Evolutionary conservation across 257 asterid species (phyloP).

Genomic region (Thymus quinquecostatus): DNA sequence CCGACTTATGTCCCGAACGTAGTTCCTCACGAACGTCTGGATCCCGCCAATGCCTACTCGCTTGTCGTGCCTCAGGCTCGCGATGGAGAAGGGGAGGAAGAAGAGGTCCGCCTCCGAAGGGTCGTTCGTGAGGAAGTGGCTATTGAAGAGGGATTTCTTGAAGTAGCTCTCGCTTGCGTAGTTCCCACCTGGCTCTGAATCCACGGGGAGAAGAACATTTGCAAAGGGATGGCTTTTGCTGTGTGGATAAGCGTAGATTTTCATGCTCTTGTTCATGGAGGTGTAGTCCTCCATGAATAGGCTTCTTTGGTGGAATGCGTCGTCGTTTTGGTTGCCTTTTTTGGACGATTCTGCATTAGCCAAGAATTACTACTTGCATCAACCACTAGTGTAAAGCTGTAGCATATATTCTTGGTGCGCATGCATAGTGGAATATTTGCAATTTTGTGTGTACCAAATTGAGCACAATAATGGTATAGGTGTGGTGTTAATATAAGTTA

Average conservation of each 20-base stretch:
- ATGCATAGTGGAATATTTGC: constrained; percentile 2
- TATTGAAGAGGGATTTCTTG: constrained; percentile 64
- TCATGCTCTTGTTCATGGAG: constrained; percentile 64
- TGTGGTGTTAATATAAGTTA: no score
- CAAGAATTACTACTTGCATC: background rate
- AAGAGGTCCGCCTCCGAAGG: constrained; percentile 80
- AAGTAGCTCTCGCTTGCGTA: constrained; percentile 94
- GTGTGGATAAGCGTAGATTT: constrained; percentile 77
- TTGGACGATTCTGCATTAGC: background rate
- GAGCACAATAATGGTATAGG: background rate
- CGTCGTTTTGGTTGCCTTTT: background rate
- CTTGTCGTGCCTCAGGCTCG: constrained; percentile 67
- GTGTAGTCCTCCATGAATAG: constrained; percentile 58
- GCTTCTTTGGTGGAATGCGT: constrained; percentile 55
- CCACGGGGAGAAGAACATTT: constrained; percentile 54
- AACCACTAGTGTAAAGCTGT: no score
- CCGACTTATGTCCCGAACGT: constrained; percentile 48
- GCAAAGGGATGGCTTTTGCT: constrained; percentile 61
- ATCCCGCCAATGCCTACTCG: constrained; percentile 82
- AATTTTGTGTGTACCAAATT: background rate
- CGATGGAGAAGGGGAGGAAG: constrained; percentile 86
- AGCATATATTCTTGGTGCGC: background rate
- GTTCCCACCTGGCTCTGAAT: constrained; percentile 64
- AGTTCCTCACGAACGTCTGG: constrained; percentile 47
- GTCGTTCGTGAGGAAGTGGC: constrained; percentile 69